phyloP scores from a whole-genome alignment of 441 rosid genomes.

The Erodium moschatum region DNA sequence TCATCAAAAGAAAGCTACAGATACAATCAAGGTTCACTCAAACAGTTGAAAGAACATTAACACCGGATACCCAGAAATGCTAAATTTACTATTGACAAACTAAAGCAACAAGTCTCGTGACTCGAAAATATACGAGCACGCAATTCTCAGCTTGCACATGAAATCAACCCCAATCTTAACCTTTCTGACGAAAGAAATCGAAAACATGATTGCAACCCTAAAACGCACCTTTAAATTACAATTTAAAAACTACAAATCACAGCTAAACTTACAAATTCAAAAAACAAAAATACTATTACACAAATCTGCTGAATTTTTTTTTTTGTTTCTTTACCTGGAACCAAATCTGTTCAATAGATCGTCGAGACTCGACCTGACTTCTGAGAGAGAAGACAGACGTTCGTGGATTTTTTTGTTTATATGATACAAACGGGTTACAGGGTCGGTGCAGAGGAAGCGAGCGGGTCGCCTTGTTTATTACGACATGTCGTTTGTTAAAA shows the following conservation, averaged over 20 bases:
- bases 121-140: neutral
- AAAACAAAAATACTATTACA: neutral
- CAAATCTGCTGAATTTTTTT: neutral
- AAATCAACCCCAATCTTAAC: slow-evolving; percentile 7
- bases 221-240: neutral
- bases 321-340: neutral
- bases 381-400: neutral
- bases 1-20: neutral
- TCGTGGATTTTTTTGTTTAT: neutral
- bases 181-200: neutral
- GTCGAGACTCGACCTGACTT: slow-evolving; percentile 5
- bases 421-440: neutral
- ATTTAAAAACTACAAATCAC: neutral
- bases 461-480: neutral
- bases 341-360: neutral
- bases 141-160: neutral
- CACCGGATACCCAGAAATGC: neutral
- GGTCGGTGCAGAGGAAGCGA: neutral
- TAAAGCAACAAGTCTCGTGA: neutral
- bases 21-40: too few relatives aligned
- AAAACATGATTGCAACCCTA: slow-evolving; percentile 8
- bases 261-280: neutral
- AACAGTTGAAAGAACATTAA: neutral
- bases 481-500: neutral
- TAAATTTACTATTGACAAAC: neutral